phyloP scores from a whole-genome alignment of 2,329 filamentous ascomycete species.

The Waltergamsia citrina region DNA sequence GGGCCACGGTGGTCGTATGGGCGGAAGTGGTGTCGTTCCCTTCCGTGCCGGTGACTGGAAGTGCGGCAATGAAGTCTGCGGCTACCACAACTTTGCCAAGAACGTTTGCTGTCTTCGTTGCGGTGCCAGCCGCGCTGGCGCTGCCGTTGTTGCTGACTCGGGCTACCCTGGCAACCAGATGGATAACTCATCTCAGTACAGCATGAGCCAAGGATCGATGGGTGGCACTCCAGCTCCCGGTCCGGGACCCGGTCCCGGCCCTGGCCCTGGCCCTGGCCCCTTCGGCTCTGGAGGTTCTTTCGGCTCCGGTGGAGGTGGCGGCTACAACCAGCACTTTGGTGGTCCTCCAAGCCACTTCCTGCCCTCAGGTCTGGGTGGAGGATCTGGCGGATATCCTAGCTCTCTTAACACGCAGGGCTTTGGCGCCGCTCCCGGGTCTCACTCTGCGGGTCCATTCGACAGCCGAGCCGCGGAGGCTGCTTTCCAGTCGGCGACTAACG shows the following conservation, averaged over 20 bases:
- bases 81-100: conserved; percentile 99
- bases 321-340: conserved; percentile 73
- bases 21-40: conserved; percentile 78
- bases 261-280: conserved; percentile 66
- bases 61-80: conserved; percentile 93
- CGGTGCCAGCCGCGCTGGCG: conserved; percentile 86
- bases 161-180: conserved; percentile 76
- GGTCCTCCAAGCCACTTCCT: conserved; percentile 85
- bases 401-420: conserved; percentile 71
- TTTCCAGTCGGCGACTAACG: conserved; percentile 82
- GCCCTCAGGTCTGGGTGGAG: conserved; percentile 69
- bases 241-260: conserved; percentile 70
- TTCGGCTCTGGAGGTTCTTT: conserved; percentile 66
- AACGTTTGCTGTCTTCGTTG: conserved; percentile 97
- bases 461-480: conserved; percentile 90
- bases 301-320: conserved; percentile 46
- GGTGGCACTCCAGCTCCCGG: conserved; percentile 70
- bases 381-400: conserved; percentile 64
- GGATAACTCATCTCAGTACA: conserved; percentile 74
- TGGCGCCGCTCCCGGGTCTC: conserved; percentile 65
- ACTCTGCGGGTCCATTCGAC: conserved; percentile 81
- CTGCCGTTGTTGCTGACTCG: conserved; percentile 89
- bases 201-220: conserved; percentile 84
- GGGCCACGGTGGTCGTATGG: conserved; percentile 60
- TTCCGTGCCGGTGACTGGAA: conserved; percentile 99